phyloP scores from a whole-genome alignment of 2,329 filamentous ascomycete species.

The Scedosporium minutisporum region DNA sequence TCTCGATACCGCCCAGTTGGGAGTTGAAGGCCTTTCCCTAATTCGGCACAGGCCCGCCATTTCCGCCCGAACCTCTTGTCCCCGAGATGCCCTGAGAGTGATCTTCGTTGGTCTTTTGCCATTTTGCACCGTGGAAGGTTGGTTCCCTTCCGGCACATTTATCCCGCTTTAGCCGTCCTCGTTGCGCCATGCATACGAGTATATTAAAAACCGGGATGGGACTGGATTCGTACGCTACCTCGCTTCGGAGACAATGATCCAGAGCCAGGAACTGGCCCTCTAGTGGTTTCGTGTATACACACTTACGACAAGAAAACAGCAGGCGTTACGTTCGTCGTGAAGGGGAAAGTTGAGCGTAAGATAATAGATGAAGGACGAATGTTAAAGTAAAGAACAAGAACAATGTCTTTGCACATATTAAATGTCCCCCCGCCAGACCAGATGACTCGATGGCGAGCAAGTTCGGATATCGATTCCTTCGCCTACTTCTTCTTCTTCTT shows the following conservation, averaged over 20 bases:
- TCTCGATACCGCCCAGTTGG: neutral
- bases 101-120: too few relatives aligned
- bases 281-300: neutral
- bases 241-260: neutral
- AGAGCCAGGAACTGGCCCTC: neutral
- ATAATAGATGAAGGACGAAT: neutral
- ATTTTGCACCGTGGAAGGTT: neutral
- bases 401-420: neutral
- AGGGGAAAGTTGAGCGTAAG: neutral
- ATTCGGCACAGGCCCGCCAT: neutral
- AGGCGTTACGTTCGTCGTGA: too few relatives aligned
- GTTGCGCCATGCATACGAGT: neutral
- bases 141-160: neutral
- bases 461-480: neutral
- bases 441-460: neutral
- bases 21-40: neutral
- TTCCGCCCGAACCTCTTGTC: neutral
- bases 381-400: neutral
- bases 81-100: too few relatives aligned
- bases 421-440: neutral
- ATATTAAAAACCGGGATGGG: neutral
- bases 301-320: neutral
- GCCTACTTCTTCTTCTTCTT: neutral
- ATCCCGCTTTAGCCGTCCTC: slow-evolving; percentile 1
- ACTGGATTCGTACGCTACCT: neutral